phyloP scores from a whole-genome alignment of 2,329 filamentous ascomycete species.

The Curvularia verruculosa region DNA sequence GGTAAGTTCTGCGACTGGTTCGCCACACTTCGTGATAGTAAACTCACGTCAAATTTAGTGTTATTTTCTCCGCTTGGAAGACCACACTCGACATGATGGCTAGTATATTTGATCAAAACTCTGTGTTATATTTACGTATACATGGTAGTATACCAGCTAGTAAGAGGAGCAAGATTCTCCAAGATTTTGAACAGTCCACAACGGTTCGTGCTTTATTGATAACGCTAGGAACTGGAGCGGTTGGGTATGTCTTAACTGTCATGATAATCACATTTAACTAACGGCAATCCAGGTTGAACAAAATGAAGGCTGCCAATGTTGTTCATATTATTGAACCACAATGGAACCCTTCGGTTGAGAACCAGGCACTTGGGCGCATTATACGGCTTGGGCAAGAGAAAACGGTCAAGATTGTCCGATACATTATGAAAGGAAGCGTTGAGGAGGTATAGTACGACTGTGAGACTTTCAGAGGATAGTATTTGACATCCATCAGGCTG shows the following conservation, averaged over 20 bases:
- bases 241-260: conserved; percentile 49
- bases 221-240: conserved; percentile 60
- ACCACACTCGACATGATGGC: neutral
- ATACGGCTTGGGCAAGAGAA: conserved; percentile 56
- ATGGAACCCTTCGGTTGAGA: conserved; percentile 62
- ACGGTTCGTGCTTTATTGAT: conserved; percentile 55
- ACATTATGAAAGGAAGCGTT: conserved; percentile 51
- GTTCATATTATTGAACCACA: conserved; percentile 62
- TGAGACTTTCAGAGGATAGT: neutral
- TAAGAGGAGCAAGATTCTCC: conserved; percentile 46
- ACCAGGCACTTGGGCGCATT: conserved; percentile 59
- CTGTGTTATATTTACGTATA: conserved; percentile 4
- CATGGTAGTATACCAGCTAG: neutral
- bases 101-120: neutral
- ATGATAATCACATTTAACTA: neutral
- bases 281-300: conserved; percentile 45
- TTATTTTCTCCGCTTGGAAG: conserved; percentile 3
- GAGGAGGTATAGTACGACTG: neutral
- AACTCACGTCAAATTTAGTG: neutral
- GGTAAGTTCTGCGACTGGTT: neutral
- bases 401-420: conserved; percentile 55
- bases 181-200: conserved; percentile 43
- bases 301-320: conserved; percentile 56
- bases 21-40: too few species aligned
- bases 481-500: neutral